These are phyloP conservation scores for Arabidopsis arenosa DNA, from an alignment of 345 rosid species.

Conservation along the genomic window DNA sequence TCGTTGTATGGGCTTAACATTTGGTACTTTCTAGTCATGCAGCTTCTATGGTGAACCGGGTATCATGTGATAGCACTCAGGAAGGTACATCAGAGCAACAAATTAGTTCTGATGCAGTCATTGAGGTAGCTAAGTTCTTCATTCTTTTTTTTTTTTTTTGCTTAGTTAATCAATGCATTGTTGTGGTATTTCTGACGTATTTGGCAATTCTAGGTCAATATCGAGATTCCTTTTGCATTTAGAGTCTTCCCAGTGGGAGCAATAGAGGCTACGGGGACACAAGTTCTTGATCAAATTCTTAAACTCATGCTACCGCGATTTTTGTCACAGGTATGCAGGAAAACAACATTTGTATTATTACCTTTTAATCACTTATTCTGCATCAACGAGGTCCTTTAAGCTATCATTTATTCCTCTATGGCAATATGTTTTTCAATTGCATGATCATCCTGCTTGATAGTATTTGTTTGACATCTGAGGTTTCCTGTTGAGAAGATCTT, in stretches of 20 bases:
- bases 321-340: slow-evolving; percentile 76
- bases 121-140: slow-evolving; percentile 59
- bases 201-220: slow-evolving; percentile 58
- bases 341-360: not conserved
- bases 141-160: slow-evolving; percentile 14
- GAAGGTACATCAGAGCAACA: slow-evolving; percentile 54
- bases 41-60: slow-evolving; percentile 92
- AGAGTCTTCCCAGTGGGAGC: slow-evolving; percentile 70
- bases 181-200: slow-evolving; percentile 13
- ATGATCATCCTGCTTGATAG: slow-evolving; percentile 4
- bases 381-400: not conserved
- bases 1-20: slow-evolving; percentile 35
- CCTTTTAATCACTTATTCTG: not conserved
- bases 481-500: not conserved
- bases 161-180: not conserved
- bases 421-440: not conserved
- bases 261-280: slow-evolving; percentile 80
- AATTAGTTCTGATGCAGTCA: slow-evolving; percentile 87
- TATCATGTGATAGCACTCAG: slow-evolving; percentile 61
- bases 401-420: not conserved
- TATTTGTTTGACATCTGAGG: not conserved
- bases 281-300: slow-evolving; percentile 81
- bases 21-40: slow-evolving; percentile 51
- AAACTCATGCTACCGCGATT: slow-evolving; percentile 90
- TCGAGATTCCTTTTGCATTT: slow-evolving; percentile 85